Percentiles rank a stretch among this genome's conserved stretches.
phyloP scores from a whole-genome alignment of 1,139 yeast species.

The Saccharomyces pastorianus region DNA sequence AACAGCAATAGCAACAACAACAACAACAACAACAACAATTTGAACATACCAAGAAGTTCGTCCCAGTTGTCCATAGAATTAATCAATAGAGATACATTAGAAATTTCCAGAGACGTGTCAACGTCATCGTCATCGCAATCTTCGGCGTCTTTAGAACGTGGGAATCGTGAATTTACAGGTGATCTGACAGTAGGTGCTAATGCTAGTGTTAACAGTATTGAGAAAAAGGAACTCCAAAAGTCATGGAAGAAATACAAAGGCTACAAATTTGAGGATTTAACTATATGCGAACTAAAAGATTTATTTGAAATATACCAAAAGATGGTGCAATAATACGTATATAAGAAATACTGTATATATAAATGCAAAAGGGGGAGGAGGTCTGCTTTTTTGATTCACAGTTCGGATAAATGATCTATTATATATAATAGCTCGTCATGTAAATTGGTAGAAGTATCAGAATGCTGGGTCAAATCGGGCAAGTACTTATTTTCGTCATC shows the following conservation, averaged over 20 bases:
- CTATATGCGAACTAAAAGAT: slow-evolving; percentile 21
- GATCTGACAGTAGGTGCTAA: neutral
- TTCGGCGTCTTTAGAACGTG: neutral
- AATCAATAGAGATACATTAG: slow-evolving; percentile 1
- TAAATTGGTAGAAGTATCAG: slow-evolving; percentile 3
- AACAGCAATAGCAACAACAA: too few relatives aligned
- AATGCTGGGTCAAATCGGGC: slow-evolving; percentile 6
- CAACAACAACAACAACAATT: neutral
- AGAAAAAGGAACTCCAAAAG: slow-evolving; percentile 3
- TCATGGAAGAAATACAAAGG: slow-evolving; percentile 21
- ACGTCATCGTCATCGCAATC: neutral
- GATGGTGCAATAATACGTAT: slow-evolving; percentile 12
- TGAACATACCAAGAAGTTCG: slow-evolving; percentile 7
- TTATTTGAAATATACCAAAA: slow-evolving; percentile 28
- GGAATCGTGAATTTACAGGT: neutral
- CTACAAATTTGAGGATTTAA: slow-evolving; percentile 26
- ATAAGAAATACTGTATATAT: neutral
- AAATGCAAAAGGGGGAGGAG: neutral
- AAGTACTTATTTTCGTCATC: slow-evolving; percentile 10
- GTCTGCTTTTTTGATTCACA: neutral
- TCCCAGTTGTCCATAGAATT: slow-evolving; percentile 9
- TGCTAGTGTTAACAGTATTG: neutral
- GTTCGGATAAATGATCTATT: slow-evolving; percentile 7
- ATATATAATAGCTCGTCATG: slow-evolving; percentile 7
- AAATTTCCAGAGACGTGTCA: neutral